These are phyloP conservation scores for Fusarium heterosporum DNA, from an alignment of 2,329 filamentous ascomycete species.

Conservation along the genomic window DNA sequence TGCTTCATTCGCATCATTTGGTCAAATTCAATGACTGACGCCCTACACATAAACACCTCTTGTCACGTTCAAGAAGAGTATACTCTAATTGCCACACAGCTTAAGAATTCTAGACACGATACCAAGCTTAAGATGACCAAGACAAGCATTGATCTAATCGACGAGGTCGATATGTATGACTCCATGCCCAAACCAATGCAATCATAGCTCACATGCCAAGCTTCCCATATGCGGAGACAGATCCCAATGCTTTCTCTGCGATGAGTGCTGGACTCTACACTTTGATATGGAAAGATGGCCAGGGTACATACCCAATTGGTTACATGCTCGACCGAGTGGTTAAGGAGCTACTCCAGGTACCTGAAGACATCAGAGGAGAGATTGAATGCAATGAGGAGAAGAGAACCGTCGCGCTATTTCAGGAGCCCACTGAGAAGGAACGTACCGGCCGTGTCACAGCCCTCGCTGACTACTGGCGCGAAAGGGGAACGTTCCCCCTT, in stretches of 20 bases:
- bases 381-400: constrained; percentile 70
- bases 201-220: constrained; percentile 56
- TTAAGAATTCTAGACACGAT: no score
- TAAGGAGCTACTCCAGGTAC: constrained; percentile 60
- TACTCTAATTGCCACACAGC: not conserved
- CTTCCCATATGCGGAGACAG: constrained; percentile 79
- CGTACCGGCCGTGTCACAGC: constrained; percentile 68
- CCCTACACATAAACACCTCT: not conserved
- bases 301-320: constrained; percentile 74
- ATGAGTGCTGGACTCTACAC: constrained; percentile 74
- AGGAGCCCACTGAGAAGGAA: constrained; percentile 67
- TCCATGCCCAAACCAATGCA: not conserved
- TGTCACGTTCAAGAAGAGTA: not conserved
- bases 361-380: constrained; percentile 64
- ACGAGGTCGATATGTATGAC: constrained; percentile 44
- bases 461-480: constrained; percentile 75
- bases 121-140: constrained; percentile 37
- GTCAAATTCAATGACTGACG: not conserved
- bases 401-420: constrained; percentile 73
- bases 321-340: constrained; percentile 67
- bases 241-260: constrained; percentile 66
- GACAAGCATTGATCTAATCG: constrained; percentile 45
- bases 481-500: constrained; percentile 77
- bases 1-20: not conserved
- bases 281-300: constrained; percentile 69